phyloP scores from a whole-genome alignment of 495 filamentous ascomycete genomes.

The Penicillium cinerascens region DNA sequence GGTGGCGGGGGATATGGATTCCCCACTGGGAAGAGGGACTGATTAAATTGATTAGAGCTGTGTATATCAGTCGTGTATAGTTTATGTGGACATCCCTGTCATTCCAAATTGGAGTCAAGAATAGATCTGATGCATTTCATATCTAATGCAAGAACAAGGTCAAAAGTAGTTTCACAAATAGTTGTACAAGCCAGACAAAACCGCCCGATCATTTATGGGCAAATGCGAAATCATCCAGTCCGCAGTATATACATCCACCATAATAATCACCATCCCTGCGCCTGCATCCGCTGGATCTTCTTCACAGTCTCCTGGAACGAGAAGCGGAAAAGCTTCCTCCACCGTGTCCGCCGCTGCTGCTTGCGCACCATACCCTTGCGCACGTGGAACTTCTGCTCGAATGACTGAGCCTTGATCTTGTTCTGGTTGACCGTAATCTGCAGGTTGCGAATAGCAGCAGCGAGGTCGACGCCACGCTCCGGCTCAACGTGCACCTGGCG shows the following conservation, averaged over 20 bases:
- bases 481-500: constrained; percentile 39
- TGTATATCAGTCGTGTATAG: constrained; percentile 9
- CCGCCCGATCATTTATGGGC: background rate
- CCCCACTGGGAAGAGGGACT: constrained; percentile 53
- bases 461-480: constrained; percentile 34
- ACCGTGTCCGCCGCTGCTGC: constrained; percentile 31
- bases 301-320: constrained; percentile 41
- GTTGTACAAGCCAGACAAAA: constrained; percentile 20
- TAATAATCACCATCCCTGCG: constrained; percentile 41
- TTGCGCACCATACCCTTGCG: constrained; percentile 38
- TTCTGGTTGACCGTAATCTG: constrained; percentile 23
- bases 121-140: constrained; percentile 22
- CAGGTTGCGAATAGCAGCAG: constrained; percentile 28
- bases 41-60: constrained; percentile 12
- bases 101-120: background rate
- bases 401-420: constrained; percentile 20
- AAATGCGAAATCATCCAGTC: background rate
- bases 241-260: constrained; percentile 21
- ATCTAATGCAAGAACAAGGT: constrained; percentile 19
- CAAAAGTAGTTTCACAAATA: constrained; percentile 10
- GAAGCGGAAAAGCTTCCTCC: constrained; percentile 44
- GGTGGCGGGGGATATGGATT: constrained; percentile 43
- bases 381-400: constrained; percentile 36
- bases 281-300: constrained; percentile 44
- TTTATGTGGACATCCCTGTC: background rate